Conservation (phyloP, 441 rosid species). For the Daphne laureola region DNA sequence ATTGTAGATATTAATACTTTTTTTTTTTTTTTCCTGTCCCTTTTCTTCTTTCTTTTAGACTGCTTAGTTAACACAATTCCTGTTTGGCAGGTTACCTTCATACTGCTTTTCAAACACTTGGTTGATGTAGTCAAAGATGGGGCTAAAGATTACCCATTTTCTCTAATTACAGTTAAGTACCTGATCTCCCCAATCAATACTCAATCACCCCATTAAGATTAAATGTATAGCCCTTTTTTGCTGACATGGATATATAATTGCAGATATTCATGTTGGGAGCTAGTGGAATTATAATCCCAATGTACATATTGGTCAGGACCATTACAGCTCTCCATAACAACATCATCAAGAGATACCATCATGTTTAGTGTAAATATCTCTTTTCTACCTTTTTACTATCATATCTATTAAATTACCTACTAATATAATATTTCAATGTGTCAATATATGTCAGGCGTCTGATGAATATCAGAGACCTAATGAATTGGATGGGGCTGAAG, state of each 20-base stretch:
- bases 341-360: slow-evolving; percentile 23
- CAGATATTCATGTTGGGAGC: slow-evolving; percentile 61
- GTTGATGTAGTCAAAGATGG: slow-evolving; percentile 10
- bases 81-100: slow-evolving; percentile 6
- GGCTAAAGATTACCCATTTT: slow-evolving; percentile 9
- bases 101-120: slow-evolving; percentile 11
- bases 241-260: background rate
- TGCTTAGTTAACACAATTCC: no score
- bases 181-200: background rate
- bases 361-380: slow-evolving; percentile 27
- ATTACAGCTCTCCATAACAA: slow-evolving; percentile 50
- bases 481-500: slow-evolving; percentile 23
- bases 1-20: no score
- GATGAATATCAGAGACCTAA: slow-evolving; percentile 27
- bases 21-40: no score
- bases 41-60: no score
- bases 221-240: background rate
- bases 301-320: slow-evolving; percentile 49
- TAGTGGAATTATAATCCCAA: slow-evolving; percentile 68
- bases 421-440: background rate
- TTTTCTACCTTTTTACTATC: background rate
- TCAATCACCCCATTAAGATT: background rate
- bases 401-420: background rate
- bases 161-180: slow-evolving; percentile 5
- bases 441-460: slow-evolving; percentile 19